Percentiles rank a stretch among this genome's conserved stretches.
These are phyloP conservation scores for Chenopodium quinoa DNA, from an alignment of 148 eudicot genomes.

Conservation along the genomic window DNA sequence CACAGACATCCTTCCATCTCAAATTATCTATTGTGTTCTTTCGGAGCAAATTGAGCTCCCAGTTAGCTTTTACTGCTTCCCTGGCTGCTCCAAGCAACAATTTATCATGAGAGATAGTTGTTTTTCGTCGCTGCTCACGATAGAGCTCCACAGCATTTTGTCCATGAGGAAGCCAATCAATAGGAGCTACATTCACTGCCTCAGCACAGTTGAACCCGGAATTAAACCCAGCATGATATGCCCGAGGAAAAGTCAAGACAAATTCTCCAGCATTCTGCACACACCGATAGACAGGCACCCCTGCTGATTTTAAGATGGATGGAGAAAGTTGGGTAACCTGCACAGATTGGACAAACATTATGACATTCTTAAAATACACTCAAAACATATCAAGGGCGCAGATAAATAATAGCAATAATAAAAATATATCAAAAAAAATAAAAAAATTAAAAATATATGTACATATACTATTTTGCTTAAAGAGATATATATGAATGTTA, in stretches of 20 bases:
- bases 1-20: slow-evolving; percentile 87
- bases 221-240: slow-evolving; percentile 97
- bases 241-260: slow-evolving; percentile 92
- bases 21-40: slow-evolving; percentile 64
- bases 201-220: slow-evolving; percentile 97
- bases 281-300: slow-evolving; percentile 91
- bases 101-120: slow-evolving; percentile 96
- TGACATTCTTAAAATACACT: not conserved
- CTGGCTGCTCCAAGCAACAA: slow-evolving; percentile 93
- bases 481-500: not conserved
- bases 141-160: slow-evolving; percentile 95
- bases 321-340: slow-evolving; percentile 98
- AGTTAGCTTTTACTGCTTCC: slow-evolving; percentile 93
- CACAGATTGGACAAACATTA: slow-evolving; percentile 22
- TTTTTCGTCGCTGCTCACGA: slow-evolving; percentile 79
- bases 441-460: not conserved
- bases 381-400: not conserved
- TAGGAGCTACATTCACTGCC: slow-evolving; percentile 97
- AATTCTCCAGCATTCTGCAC: slow-evolving; percentile 89
- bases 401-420: not conserved
- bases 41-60: slow-evolving; percentile 80
- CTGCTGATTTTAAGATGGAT: slow-evolving; percentile 69
- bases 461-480: not conserved
- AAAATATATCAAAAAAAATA: too few species aligned
- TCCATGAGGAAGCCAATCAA: slow-evolving; percentile 98